Evolutionary conservation across 1,284 basidiomycete genomes (phyloP).

Genomic region (Exobasidium cylindrosporum): DNA sequence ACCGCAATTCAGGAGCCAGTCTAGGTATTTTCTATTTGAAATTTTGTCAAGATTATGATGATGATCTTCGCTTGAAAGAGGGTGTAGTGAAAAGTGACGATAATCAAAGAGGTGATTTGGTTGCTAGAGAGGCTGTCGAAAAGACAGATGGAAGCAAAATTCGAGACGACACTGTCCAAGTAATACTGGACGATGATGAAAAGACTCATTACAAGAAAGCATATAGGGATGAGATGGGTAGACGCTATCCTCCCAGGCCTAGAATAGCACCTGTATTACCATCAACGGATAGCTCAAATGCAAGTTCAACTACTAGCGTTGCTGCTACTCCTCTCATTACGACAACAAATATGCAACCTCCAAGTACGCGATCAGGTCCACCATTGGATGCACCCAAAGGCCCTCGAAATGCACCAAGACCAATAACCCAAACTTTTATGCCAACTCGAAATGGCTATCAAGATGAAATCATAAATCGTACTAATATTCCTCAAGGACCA

Average conservation of each 20-base stretch:
- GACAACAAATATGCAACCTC: too few relatives aligned
- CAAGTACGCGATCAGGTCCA: too few relatives aligned
- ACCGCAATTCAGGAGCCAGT: constrained; percentile 73
- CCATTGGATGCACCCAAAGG: too few relatives aligned
- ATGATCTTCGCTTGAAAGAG: constrained; percentile 21
- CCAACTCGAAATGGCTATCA: background rate
- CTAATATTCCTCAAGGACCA: too few relatives aligned
- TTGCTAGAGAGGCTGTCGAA: constrained; percentile 24
- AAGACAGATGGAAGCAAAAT: constrained; percentile 24
- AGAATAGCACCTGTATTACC: too few relatives aligned
- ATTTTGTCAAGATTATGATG: constrained; percentile 59
- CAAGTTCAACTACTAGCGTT: too few relatives aligned
- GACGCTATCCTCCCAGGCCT: background rate
- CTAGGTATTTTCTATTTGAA: constrained; percentile 79
- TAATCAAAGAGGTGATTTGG: constrained; percentile 31
- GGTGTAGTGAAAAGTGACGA: constrained; percentile 1
- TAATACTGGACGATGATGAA: constrained; percentile 55
- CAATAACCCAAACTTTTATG: too few relatives aligned
- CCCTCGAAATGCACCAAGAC: too few relatives aligned
- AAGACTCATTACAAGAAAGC: constrained; percentile 55
- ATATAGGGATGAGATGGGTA: constrained; percentile 16
- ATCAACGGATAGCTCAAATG: too few relatives aligned
- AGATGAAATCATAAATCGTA: too few relatives aligned
- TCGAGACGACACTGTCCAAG: constrained; percentile 15
- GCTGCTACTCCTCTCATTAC: too few relatives aligned